These are phyloP conservation scores for Aspergillus sp. DNA, from an alignment of 2,329 filamentous ascomycete species.

Conservation along the genomic window DNA sequence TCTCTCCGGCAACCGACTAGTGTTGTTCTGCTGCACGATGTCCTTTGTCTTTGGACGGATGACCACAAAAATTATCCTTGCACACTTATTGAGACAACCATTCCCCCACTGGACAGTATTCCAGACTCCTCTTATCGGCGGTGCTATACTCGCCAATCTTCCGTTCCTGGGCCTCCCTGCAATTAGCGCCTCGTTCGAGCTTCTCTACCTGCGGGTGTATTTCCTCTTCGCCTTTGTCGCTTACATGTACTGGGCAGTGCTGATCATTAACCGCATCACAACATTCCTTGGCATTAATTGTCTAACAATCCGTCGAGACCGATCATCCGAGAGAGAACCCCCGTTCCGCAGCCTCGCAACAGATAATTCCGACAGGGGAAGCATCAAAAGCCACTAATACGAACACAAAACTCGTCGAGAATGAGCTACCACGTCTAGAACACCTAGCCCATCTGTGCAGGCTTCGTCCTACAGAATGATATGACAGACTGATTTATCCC, in stretches of 20 bases:
- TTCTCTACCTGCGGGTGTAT: constrained; percentile 80
- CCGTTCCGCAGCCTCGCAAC: constrained; percentile 38
- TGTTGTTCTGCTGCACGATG: constrained; percentile 89
- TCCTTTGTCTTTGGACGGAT: constrained; percentile 97
- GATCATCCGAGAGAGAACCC: constrained; percentile 32
- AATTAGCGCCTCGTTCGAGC: constrained; percentile 66
- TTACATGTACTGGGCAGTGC: constrained; percentile 89
- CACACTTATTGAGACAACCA: constrained; percentile 86
- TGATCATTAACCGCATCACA: constrained; percentile 90
- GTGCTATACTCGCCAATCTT: constrained; percentile 78
- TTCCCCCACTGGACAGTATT: constrained; percentile 97
- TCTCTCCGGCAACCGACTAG: constrained; percentile 78
- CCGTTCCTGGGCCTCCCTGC: constrained; percentile 71
- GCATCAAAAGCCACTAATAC: constrained; percentile 20
- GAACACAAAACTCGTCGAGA: neutral
- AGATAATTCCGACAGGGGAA: constrained; percentile 13
- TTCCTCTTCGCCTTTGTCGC: constrained; percentile 79
- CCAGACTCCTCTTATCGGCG: constrained; percentile 80
- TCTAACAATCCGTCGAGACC: constrained; percentile 68
- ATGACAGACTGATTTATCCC: neutral
- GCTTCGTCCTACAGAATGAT: neutral
- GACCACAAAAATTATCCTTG: constrained; percentile 98
- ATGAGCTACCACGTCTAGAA: neutral
- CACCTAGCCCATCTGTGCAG: neutral
- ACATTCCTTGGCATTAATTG: constrained; percentile 91